These are phyloP conservation scores for Lepidium didymum DNA, from an alignment of 345 rosid species.

Conservation along the genomic window DNA sequence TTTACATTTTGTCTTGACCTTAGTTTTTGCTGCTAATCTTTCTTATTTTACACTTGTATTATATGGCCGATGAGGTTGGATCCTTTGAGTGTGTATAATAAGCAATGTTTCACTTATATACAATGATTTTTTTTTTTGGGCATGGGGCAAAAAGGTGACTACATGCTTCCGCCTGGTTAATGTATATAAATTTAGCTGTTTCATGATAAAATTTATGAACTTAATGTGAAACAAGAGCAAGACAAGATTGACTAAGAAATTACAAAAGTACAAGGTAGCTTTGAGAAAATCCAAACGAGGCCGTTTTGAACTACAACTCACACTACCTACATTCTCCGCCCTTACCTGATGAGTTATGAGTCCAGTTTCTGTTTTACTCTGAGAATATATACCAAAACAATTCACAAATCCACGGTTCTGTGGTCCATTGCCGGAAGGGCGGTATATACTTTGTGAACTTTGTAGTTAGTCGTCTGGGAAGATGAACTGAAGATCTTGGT, in stretches of 20 bases:
- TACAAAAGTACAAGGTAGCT: neutral
- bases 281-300: neutral
- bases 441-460: neutral
- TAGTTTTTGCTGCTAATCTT: conserved; percentile 7
- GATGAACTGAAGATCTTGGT: conserved; percentile 62
- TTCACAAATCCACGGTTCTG: neutral
- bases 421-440: neutral
- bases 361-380: neutral
- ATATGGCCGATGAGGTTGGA: neutral
- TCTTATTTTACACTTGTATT: neutral
- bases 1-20: neutral
- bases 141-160: too few species aligned
- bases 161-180: too few species aligned
- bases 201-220: too few species aligned
- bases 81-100: neutral
- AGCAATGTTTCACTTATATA: neutral
- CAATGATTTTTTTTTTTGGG: neutral
- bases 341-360: neutral
- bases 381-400: neutral
- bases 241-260: neutral
- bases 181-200: too few species aligned
- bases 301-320: neutral
- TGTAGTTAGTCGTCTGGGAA: conserved; percentile 51
- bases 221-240: too few species aligned
- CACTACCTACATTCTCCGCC: neutral